Evolutionary conservation across 2,329 filamentous ascomycete species (phyloP), one percentile per base, ranked within the genome.

Genomic region (Clarireedia paspali): DNA sequence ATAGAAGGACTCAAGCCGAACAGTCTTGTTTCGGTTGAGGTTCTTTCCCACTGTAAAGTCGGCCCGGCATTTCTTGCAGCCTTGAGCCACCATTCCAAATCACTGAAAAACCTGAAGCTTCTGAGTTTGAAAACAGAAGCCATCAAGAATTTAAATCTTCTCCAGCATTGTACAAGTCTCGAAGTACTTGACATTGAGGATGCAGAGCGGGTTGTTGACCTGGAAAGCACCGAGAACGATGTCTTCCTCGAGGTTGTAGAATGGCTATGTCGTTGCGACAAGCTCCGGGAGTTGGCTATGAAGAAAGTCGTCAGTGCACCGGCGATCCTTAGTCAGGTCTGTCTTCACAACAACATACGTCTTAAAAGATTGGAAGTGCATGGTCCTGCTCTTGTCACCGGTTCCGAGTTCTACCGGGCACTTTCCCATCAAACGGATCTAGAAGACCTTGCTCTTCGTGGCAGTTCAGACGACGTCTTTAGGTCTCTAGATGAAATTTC

Each of bases 21-120:
- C 59, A 81, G 76, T 1, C 70, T 89, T 10, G 73, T 74, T 55
- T 76, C 75, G 20, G 83, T 89, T 55, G 74, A 82, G 56, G 76
- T 83, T 27, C 75, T 83, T 53, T 80, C 78, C 63, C 72, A 74
- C 42, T 81, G 81, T 60, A 70, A 74, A 2, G 73, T 87, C 15
- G 78, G 78, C 0, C 69, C 73, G 3, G 72, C 79, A 45, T 80
- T 82, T 0, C 78, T 86, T 47, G 67, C 73, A 26, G 76, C 78
- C 3, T 63, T 85, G 5, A 77, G 74, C 57, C 70, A 71, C 23
- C 82, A 85, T 61, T 70, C 74, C 14, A 67, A 74, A 44, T 82
- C 83, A 4, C 71, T 89, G 10, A 77, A 72, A 57, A 70, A 75
- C 57, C 67, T 85, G 57, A 75, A 76, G 58, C 68, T 85, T 4